Conservation (phyloP, 1,284 basidiomycete genomes). For the Ustilago cynodontis region DNA sequence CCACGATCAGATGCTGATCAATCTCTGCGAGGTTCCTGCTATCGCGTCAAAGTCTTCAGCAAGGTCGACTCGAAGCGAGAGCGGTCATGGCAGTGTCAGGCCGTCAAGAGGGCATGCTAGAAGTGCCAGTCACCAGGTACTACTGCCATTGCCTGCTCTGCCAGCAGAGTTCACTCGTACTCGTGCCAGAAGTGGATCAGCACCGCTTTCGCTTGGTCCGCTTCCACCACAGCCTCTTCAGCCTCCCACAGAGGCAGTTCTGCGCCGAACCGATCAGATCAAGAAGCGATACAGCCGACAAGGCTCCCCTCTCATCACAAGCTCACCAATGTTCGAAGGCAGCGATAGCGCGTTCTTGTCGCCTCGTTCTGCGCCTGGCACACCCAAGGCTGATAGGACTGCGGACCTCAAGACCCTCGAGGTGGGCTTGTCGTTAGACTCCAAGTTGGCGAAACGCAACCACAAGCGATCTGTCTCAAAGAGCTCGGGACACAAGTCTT, state of each 20-base stretch:
- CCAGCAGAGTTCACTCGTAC: not conserved
- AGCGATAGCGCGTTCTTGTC: not conserved
- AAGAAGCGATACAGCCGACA: constrained; percentile 38
- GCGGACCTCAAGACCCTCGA: constrained; percentile 19
- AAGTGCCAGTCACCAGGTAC: not conserved
- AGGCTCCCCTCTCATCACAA: not conserved
- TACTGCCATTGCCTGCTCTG: not conserved
- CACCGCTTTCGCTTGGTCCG: constrained; percentile 32
- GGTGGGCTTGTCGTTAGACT: constrained; percentile 29
- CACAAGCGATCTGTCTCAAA: constrained; percentile 22
- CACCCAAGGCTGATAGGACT: constrained; percentile 23
- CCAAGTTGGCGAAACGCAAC: constrained; percentile 20
- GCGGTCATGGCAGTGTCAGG: not conserved
- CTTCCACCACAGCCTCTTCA: constrained; percentile 26
- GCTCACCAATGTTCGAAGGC: constrained; percentile 12
- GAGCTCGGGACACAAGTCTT: not conserved
- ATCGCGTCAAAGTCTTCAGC: not conserved
- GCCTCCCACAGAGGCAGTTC: constrained; percentile 25
- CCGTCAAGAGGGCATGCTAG: not conserved
- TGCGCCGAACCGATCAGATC: constrained; percentile 27
- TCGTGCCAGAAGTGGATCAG: constrained; percentile 13
- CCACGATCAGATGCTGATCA: constrained; percentile 33
- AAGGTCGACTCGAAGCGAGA: constrained; percentile 1
- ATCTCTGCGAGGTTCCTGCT: constrained; percentile 25
- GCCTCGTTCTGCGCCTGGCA: constrained; percentile 6